Base-by-base conservation (phyloP, 257 asterid species). In the Eustoma russellianum region DNA sequence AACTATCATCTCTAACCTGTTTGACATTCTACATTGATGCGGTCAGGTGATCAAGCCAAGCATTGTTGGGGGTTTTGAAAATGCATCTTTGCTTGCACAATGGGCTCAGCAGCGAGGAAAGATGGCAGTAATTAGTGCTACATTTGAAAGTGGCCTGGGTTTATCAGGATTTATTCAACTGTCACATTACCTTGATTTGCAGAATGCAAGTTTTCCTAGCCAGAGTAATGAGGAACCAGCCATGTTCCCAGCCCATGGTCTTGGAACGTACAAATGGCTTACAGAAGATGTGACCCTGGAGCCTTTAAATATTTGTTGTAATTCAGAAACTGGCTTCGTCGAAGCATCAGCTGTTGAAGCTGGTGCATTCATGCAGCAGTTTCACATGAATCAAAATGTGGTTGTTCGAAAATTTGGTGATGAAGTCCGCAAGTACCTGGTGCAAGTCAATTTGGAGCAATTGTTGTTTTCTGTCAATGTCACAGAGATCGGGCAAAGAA, bases 61-160 rank as follows among this genome's bases (percentile, higher is more conserved):
- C 65, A 70, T 85, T 28, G 70, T 88, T 57, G 98, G 98, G 59
- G 98, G 98, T 52, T 85, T 92, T 52, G 98, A 88, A 68, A 85
- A 81, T 48, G 86, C 97, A 30, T 88, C 93, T 45, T 6, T 78
- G 41, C 70, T 85, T 64, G 93, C 95, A 16, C 77, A 86, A 61
- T 91, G 98, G 98, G 97, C 98, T 59, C 97, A 87, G 64, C 94
- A 74, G 68, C 81, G 74, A 11, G 93, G 86, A 38, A 92, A 92
- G 63, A 82, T 68, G 76, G 71, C 97, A 45, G 77, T 92, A 55
- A 63, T 92, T 16, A 92, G 98, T 76, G 86, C 97, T 62, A 91
- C 98, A 55, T 92, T 74, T 53, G 98, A 92, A 72, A 84, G 93
- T 65, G 43, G 86, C 35, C 74, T 88, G 18, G 94, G 95, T 49